Evolutionary conservation across 371 early-diverging fungal species (phyloP).

Genomic region (Phascolomyces articulosus): DNA sequence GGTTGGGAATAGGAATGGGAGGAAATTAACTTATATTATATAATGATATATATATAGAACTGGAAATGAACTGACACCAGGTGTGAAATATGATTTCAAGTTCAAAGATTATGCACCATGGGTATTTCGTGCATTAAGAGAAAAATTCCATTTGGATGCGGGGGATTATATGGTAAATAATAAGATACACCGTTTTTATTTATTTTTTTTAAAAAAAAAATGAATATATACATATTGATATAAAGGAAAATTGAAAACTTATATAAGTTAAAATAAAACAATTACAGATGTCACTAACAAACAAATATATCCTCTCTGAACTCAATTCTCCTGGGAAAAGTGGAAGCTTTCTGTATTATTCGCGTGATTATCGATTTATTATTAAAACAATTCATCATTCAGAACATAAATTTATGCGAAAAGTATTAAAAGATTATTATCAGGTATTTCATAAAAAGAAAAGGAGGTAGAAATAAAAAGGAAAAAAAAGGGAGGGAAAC

Average conservation of each 20-base stretch:
- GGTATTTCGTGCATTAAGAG: constrained; percentile 92
- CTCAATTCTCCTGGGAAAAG: constrained; percentile 95
- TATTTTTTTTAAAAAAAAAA: too few relatives aligned
- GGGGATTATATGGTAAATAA: constrained; percentile 84
- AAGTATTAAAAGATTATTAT: constrained; percentile 85
- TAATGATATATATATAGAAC: too few relatives aligned
- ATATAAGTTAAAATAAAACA: constrained; percentile 76
- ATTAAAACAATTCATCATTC: constrained; percentile 96
- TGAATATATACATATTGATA: too few relatives aligned
- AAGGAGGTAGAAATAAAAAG: constrained; percentile 75
- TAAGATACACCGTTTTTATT: constrained; percentile 40
- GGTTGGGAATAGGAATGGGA: too few relatives aligned
- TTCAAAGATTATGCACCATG: constrained; percentile 98
- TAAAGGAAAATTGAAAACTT: background rate
- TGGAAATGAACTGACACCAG: constrained; percentile 94
- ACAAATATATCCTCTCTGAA: constrained; percentile 95
- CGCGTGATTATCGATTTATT: constrained; percentile 95
- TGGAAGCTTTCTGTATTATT: constrained; percentile 96
- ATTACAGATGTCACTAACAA: constrained; percentile 88
- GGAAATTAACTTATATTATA: too few relatives aligned
- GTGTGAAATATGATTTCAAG: constrained; percentile 95
- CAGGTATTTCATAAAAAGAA: too few relatives aligned
- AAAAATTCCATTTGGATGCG: constrained; percentile 88
- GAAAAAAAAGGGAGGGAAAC: background rate
- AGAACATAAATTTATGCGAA: constrained; percentile 92